Base-by-base conservation (phyloP, 2,329 filamentous ascomycete genomes). In the Phaeoacremonium minimum region DNA sequence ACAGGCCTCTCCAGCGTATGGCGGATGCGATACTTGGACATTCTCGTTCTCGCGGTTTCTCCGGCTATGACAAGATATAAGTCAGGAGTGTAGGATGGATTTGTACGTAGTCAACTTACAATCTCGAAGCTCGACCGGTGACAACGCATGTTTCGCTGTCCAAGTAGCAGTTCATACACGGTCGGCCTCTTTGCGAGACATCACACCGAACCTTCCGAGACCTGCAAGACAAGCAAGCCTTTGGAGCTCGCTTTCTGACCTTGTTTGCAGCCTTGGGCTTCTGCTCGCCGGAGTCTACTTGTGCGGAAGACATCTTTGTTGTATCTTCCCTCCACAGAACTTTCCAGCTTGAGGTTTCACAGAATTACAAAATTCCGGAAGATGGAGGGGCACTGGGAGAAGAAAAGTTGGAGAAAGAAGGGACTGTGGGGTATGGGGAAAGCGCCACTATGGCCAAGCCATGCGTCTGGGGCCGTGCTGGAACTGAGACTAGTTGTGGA, bases 91-190 rank as follows among this genome's bases (percentile, higher is more conserved):
- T n/a, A n/a, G n/a, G n/a, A n/a, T 26, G 22, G 9, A n/a, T 9
- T 26, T 9, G n/a, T n/a, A n/a, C n/a, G 35, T 30, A 16, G 5
- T 16, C n/a, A 6, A 52, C 62, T 53, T 44, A 64, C 61, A 62
- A 60, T 40, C 57, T 57, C 5, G 59, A 64, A 15, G 59, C 63
- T 41, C 61, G 55, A 29, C 57, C 58, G 7, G 58, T 65, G 38
- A 64, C 56, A 35, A 69, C 50, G 44, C 63, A 63, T 0, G 56
- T 58, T 45, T 72, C 67, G 40, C 64, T 67, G 44, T 73, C 69
- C 37, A 71, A 64, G 31, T 68, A 68, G 48, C 69, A 74, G 38
- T 73, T 73, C 57, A 71, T 73, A 52, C 66, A 75, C 7, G 69
- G 71, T 19, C 61, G 56, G 4, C 67, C 69, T 39, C 64, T 58